Base-by-base conservation (phyloP, 164 flowering plant species). In the Vitis riparia region DNA sequence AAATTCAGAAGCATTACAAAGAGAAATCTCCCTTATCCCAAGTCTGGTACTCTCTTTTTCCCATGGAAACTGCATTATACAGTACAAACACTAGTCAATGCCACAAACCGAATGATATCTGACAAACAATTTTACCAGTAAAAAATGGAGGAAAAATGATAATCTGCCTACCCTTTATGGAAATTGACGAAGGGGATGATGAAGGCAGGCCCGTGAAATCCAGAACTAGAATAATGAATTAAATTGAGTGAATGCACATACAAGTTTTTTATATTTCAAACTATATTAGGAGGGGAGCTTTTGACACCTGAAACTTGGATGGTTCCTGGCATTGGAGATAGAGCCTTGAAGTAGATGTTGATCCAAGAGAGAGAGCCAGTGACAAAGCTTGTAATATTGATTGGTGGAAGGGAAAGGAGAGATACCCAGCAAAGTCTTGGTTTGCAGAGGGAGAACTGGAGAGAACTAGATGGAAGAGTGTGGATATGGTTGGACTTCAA, bases 321-420 rank as follows among this genome's bases (percentile, higher is more conserved):
- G 63, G 90, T 87, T 72, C 98, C 98, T 51, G 98, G 98, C 98
- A 94, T 94, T 77, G 74, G 51, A 73, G 62, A 62, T 9, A 49
- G 52, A 64, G 23, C 48, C 59, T 30, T 9, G 57, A 14, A 58
- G 53, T 15, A 55, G 64, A 55, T 48, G 60, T 13, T 23, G 56
- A 15, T 12, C 30, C 17, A 49, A 16, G 58, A n/a, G 56, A 23
- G 48, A 51, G 17, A 30, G 58, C 44, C 44, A 37, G 7, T 37
- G 44, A 6, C 44, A 37, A 37, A 37, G 44, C 44, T 37, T 37
- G 44, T 6, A 37, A 6, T 37, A 37, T 37, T 15, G 61, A 16
- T 16, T 4, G 17, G 9, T 2, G 10, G 17, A 16, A 58, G 27
- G 61, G 23, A 27, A 63, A 48, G 9, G 56, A 53, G 52, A 61